Evolutionary conservation across 441 rosid species (phyloP).

Genomic region (Theobroma grandiflorum): DNA sequence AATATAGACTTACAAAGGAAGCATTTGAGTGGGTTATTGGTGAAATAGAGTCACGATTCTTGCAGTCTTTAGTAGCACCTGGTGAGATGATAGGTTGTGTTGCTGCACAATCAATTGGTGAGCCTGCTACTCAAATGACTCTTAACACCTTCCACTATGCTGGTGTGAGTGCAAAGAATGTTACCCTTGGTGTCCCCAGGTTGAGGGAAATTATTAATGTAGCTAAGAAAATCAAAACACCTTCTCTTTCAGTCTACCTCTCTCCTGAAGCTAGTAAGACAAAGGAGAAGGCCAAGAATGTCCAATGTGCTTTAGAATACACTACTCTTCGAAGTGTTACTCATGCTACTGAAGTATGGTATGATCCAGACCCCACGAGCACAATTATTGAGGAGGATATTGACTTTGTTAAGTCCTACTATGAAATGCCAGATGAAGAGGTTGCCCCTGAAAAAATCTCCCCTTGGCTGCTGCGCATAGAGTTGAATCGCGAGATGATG

Average conservation of each 20-base stretch:
- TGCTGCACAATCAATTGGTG: constrained; percentile 99
- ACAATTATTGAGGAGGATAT: constrained; percentile 91
- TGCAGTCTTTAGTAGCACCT: constrained; percentile 93
- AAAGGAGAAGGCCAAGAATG: constrained; percentile 94
- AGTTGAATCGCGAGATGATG: constrained; percentile 99
- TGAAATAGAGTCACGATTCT: constrained; percentile 93
- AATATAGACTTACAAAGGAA: constrained; percentile 95
- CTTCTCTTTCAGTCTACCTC: constrained; percentile 89
- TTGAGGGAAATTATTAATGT: constrained; percentile 96
- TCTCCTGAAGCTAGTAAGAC: constrained; percentile 79
- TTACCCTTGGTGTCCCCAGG: constrained; percentile 98
- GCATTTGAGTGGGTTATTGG: constrained; percentile 99
- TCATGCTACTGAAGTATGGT: constrained; percentile 98
- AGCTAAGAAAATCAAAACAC: constrained; percentile 96
- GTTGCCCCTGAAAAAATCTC: constrained; percentile 92
- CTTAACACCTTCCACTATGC: constrained; percentile 98
- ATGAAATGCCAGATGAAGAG: constrained; percentile 99
- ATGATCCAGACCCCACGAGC: constrained; percentile 96
- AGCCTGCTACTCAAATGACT: constrained; percentile 99
- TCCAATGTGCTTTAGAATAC: constrained; percentile 98
- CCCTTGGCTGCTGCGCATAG: constrained; percentile 98
- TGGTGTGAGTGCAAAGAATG: constrained; percentile 99
- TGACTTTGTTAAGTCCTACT: constrained; percentile 94
- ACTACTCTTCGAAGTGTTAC: constrained; percentile 98
- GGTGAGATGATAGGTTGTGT: constrained; percentile 99